Base-by-base conservation (phyloP, 1,139 yeast species). In the Yamadazyma sp. region DNA sequence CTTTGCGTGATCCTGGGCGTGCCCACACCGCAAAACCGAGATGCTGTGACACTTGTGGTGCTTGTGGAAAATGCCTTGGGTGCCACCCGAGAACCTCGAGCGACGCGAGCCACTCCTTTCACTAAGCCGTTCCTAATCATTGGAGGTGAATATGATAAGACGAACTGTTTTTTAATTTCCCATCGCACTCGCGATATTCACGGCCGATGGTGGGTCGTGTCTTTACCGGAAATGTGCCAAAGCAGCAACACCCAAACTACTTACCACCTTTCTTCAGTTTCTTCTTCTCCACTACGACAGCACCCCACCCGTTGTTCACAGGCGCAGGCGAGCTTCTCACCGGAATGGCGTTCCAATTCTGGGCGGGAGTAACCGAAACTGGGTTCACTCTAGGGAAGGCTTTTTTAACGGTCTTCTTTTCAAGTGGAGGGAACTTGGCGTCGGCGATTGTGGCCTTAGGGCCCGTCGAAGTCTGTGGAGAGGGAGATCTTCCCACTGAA, bases 331-430 rank as follows among this genome's bases (percentile, higher is more conserved):
- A n/a, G 10, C n/a, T 29, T 4, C 35, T 34, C 2, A 37, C 26
- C 4, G 31, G 31, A 16, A 28, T 28, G 8, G 38, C 16, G 3
- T 50, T 49, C 54, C 54, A 50, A 37, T 42, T 38, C 39, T 33
- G 42, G 2, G 49, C 36, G 12, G 51, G 44, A 1, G 44, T 29
- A 1, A 45, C 37, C 3, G 27, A 28, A 1, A 50, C 50, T 3
- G 69, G 70, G 36, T 66, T 70, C 2, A 71, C 76, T 36, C 73
- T 54, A 1, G 76, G 76, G 34, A 71, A 63, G 3, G 53, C 52
- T 41, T 56, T 64, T 46, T 67, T 69, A 4, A 51, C 50, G 16
- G 53, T 39, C 45, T 69, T 70, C 54, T 64, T 65, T 39, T 62
- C 67, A 37, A 72, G 59, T 2, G 69, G 63, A 1, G 77, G 77